phyloP scores from a whole-genome alignment of 805 yeast genomes.

The Maudiozyma serrabonitensis region DNA sequence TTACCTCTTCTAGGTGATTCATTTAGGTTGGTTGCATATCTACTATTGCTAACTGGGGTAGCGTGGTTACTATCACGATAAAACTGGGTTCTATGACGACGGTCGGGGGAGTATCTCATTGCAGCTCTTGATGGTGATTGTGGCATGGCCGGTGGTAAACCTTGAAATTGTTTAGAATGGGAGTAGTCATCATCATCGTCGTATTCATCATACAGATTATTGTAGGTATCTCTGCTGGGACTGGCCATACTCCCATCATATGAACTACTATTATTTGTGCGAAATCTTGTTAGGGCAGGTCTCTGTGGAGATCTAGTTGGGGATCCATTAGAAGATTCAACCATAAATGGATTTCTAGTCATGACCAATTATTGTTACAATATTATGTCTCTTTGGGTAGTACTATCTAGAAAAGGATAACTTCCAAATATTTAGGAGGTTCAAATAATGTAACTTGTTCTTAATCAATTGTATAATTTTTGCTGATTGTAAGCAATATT shows the following conservation, averaged over 20 bases:
- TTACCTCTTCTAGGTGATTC: conserved; percentile 64
- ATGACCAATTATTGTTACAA: conserved; percentile 7
- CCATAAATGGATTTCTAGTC: conserved; percentile 30
- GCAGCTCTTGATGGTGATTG: conserved; percentile 35
- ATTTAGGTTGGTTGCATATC: conserved; percentile 56
- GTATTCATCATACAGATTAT: conserved; percentile 3
- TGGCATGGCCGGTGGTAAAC: conserved; percentile 26
- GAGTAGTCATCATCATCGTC: conserved; percentile 16
- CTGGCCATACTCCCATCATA: conserved; percentile 1
- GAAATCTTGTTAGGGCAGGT: conserved; percentile 22
- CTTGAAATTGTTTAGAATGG: conserved; percentile 25
- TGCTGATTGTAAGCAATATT: not conserved
- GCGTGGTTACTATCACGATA: conserved; percentile 25
- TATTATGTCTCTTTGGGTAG: not conserved
- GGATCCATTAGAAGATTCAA: conserved; percentile 21
- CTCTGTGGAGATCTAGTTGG: conserved; percentile 21
- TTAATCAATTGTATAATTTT: not conserved
- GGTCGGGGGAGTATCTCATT: conserved; percentile 32
- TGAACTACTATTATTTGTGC: conserved; percentile 18
- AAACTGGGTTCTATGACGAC: conserved; percentile 28
- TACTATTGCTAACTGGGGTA: conserved; percentile 37
- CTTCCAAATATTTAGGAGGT: too few species aligned
- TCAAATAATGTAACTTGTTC: not conserved
- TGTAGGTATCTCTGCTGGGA: not conserved
- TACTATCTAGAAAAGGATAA: too few species aligned